These are phyloP conservation scores for Vigna radiata DNA, from an alignment of 306 rosid genomes.

Conservation along the genomic window DNA sequence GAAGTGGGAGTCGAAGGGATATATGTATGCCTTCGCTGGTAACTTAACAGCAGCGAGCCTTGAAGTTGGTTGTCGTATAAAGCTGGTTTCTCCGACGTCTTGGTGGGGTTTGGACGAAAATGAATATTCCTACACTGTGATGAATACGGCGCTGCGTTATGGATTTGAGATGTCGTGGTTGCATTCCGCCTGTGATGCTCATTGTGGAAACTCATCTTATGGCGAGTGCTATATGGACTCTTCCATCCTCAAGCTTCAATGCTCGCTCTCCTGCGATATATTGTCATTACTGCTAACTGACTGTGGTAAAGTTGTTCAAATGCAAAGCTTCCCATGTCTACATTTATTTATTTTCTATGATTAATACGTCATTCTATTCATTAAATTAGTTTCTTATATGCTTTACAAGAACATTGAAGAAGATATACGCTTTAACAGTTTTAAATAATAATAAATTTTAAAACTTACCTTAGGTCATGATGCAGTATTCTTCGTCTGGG, in stretches of 20 bases:
- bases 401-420: too few relatives aligned
- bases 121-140: neutral
- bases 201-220: too few relatives aligned
- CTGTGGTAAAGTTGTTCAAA: neutral
- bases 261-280: neutral
- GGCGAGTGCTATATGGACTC: neutral
- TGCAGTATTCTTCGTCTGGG: too few relatives aligned
- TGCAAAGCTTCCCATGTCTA: too few relatives aligned
- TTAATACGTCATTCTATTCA: too few relatives aligned
- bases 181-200: neutral
- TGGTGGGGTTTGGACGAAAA: neutral
- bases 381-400: too few relatives aligned
- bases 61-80: neutral
- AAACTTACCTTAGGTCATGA: too few relatives aligned
- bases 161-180: neutral
- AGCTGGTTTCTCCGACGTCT: neutral
- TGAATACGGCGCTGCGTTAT: neutral
- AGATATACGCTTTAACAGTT: too few relatives aligned
- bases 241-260: neutral
- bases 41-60: neutral
- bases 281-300: rapidly evolving
- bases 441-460: too few relatives aligned
- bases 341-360: too few relatives aligned
- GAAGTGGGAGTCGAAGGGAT: neutral
- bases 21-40: neutral